phyloP scores from a whole-genome alignment of 2,329 filamentous ascomycete genomes.

The Apiospora malaysiana region DNA sequence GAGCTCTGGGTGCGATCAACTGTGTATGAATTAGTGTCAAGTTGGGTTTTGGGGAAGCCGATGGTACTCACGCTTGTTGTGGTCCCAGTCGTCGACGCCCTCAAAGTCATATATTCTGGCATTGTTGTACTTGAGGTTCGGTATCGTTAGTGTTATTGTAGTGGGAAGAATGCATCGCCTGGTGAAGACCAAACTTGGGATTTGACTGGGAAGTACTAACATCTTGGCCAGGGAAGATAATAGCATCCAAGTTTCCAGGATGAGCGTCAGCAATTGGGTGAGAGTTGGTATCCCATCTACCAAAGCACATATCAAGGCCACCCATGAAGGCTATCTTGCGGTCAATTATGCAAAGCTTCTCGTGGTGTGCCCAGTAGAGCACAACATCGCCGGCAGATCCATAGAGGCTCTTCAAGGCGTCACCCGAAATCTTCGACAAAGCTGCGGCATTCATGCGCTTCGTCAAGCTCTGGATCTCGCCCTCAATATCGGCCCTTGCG shows the following conservation, averaged over 20 bases:
- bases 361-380: conserved; percentile 93
- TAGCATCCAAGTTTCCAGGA: conserved; percentile 74
- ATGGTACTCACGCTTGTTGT: conserved; percentile 70
- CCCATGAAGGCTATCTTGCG: conserved; percentile 87
- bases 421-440: conserved; percentile 70
- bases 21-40: conserved; percentile 34
- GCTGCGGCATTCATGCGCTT: conserved; percentile 47
- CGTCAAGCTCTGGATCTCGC: conserved; percentile 56
- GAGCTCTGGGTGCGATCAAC: conserved; percentile 79
- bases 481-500: conserved; percentile 70
- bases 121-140: conserved; percentile 72
- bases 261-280: conserved; percentile 87
- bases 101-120: conserved; percentile 82
- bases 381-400: conserved; percentile 82
- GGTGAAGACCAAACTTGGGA: neutral
- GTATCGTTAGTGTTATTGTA: neutral
- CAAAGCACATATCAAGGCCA: conserved; percentile 75
- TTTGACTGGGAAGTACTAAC: neutral
- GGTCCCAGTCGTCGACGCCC: conserved; percentile 77
- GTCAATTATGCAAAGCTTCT: conserved; percentile 87
- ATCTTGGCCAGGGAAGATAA: conserved; percentile 87
- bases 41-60: neutral
- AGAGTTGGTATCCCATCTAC: conserved; percentile 35
- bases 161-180: neutral
- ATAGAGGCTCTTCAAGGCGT: conserved; percentile 79